Conservation (phyloP, 192 early-diverging fungal species). For the Linnemannia elongata region DNA sequence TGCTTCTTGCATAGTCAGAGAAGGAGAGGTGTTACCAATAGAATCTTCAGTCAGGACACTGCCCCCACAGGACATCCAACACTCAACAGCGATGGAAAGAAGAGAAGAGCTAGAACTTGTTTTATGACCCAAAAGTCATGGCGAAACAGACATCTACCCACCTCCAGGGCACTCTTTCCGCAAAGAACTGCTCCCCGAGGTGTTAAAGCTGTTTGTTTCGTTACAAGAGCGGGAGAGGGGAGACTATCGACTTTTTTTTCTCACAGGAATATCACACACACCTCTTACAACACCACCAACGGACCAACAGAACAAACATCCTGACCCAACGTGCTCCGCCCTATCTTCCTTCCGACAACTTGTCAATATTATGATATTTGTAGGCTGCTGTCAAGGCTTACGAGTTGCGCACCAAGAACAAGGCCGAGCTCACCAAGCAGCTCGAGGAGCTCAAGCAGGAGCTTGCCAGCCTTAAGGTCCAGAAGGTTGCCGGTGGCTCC, state of each 20-base stretch:
- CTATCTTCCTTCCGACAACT: neutral
- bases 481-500: constrained; percentile 89
- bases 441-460: constrained; percentile 95
- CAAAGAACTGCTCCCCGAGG: neutral
- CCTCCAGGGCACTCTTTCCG: neutral
- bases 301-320: neutral
- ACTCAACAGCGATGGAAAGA: neutral
- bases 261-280: neutral
- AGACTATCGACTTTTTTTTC: neutral
- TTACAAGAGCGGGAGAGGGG: neutral
- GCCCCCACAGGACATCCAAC: neutral
- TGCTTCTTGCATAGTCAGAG: neutral
- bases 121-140: constrained; percentile 7
- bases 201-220: neutral
- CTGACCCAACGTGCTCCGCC: neutral
- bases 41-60: too few species aligned
- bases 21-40: too few species aligned
- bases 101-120: neutral
- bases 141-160: neutral
- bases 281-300: neutral
- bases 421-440: constrained; percentile 90
- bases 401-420: constrained; percentile 95
- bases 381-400: constrained; percentile 91
- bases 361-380: neutral
- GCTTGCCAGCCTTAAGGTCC: constrained; percentile 92